Evolutionary conservation across 148 eudicot genomes (phyloP).

Genomic region (Persicaria maculosa): DNA sequence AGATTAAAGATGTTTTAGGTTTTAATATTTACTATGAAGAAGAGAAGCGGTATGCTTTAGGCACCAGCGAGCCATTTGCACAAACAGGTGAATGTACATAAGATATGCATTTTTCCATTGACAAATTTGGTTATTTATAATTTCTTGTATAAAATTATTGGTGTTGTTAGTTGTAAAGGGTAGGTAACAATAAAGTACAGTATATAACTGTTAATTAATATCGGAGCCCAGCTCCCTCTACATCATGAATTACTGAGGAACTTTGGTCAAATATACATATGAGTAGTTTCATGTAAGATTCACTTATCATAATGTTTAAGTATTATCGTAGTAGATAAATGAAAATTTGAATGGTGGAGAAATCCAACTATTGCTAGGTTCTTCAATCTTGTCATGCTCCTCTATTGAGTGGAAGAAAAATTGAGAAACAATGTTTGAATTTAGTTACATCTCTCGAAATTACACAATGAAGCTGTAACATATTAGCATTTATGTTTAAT

Average conservation of each 20-base stretch:
- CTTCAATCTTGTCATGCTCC: neutral
- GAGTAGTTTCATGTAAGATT: neutral
- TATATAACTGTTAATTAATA: too few relatives aligned
- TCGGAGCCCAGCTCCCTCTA: too few relatives aligned
- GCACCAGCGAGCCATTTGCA: constrained; percentile 25
- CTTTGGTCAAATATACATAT: neutral
- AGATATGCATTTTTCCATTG: neutral
- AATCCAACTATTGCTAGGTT: neutral
- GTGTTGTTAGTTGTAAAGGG: too few relatives aligned
- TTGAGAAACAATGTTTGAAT: neutral
- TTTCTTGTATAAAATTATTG: too few relatives aligned
- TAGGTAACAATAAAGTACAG: too few relatives aligned
- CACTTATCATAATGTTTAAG: neutral
- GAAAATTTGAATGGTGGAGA: neutral
- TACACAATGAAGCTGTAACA: neutral
- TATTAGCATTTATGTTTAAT: too few relatives aligned
- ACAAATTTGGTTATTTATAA: neutral
- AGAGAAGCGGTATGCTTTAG: constrained; percentile 61
- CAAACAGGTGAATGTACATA: constrained; percentile 38
- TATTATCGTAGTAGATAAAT: neutral
- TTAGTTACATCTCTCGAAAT: neutral
- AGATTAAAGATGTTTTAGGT: constrained; percentile 78
- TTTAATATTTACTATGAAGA: constrained; percentile 82
- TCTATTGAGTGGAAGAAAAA: neutral
- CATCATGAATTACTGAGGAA: too few relatives aligned